Base-by-base conservation (phyloP, 108 stramenopile genomes). In the Nannochloropsis gaditana region DNA sequence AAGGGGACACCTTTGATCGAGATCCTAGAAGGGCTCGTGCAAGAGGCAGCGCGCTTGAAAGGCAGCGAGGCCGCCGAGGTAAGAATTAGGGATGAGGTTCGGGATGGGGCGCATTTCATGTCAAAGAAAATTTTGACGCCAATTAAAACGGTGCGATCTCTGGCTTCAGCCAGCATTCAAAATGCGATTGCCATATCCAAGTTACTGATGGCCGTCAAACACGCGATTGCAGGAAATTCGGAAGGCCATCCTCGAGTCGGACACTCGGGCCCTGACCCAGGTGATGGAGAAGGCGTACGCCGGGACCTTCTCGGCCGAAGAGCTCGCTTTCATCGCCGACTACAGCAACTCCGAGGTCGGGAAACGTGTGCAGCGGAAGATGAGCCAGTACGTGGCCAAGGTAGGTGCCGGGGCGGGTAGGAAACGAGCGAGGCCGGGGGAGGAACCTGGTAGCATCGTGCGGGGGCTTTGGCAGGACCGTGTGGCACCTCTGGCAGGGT, bases 351-450 rank as follows among this genome's bases (percentile, higher is more conserved):
- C 59, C n/a, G 59, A 73, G 59, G n/a, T 73, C 59, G 59, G 59
- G 8, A 73, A 73, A 73, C 59, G 59, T n/a, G 59, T 73, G 59
- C 59, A 73, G 59, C 59, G 59, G 59, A 73, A 73, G 59, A 73
- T 73, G 59, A 73, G 59, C n/a, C 59, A 73, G n/a, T 73, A 73
- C 6, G 59, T 73, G 3, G 59, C 59, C 59, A 73, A 73, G 59
- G 59, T 73, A n/a, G 8, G 6, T 15, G 6, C 15, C 4, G 8
- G n/a, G 59, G 59, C 15, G 59, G 59, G n/a, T 2, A n/a, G 8
- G 4, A n/a, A 8, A n/a, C 2, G 8, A 8, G 59, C 1, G 0
- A 8, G 59, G 59, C 4, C 15, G 59, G 59, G 59, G 4, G 59
- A n/a, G 59, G n/a, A n/a, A 73, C 19, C 2, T 8, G 59, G 59